Evolutionary conservation across 176 grass and related monocot species (phyloP), one percentile per base, ranked within the genome.

Genomic region (Juncus effusus): DNA sequence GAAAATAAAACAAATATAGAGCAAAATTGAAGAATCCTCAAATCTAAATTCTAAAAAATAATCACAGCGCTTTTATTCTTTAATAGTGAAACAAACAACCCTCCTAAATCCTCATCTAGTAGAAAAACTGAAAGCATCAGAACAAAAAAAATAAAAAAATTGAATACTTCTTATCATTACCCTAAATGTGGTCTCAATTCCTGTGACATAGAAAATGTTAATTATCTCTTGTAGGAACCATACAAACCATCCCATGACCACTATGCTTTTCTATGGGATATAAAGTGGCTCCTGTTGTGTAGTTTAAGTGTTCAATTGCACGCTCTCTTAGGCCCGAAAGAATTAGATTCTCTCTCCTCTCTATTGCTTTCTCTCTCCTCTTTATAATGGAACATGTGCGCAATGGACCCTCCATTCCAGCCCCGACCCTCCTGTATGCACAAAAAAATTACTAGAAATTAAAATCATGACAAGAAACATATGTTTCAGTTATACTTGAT

Each of bases 221-320:
- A 28, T 47, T 47, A 47, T 47, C 44, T 47, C 44, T 47, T 9
- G 75, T 15, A 4, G 81, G 76, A 49, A 92, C 56, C 60, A 84
- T 82, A 71, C 88, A 97, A 13, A 97, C 67, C 82, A 86, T 80
- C 51, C 88, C 85, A 44, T 84, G 79, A 39, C 87, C 70, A 0
- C 36, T 37, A 51, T 61, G 78, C 13, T 70, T 78, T 19, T 97
- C 93, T 36, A 92, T 59, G 50, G 93, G 88, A 77, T 97, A 97
- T 72, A 84, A 79, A 6, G 82, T 79, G 59, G 64, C 75, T 16
- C 85, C 82, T 73, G 79, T 79, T 73, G 81, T 60, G 10, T 79
- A 86, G 60, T 78, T 74, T 5, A 88, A 74, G 77, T 97, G 88
- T 4, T 69, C 75, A 50, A 70, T 14, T 57, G 93, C 85, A 69